Conservation (phyloP, 148 eudicot genomes). For the Drosera capensis region DNA sequence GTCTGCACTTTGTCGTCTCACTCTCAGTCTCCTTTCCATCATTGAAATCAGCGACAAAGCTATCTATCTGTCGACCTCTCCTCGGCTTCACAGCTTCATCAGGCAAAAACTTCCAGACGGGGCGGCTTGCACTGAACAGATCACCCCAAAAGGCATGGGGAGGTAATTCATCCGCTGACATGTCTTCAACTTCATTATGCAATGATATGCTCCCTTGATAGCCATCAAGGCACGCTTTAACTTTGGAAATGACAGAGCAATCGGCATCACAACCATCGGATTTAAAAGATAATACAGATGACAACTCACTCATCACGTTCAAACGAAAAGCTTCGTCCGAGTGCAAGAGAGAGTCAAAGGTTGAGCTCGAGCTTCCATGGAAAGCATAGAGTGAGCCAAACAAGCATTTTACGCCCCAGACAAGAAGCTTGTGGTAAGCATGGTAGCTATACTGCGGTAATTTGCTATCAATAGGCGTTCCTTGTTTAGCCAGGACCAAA, state of each 20-base stretch:
- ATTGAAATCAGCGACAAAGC: background rate
- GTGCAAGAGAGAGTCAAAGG: constrained; percentile 9
- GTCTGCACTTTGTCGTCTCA: background rate
- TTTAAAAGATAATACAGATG: constrained; percentile 19
- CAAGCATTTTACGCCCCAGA: constrained; percentile 51
- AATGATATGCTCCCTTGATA: constrained; percentile 5
- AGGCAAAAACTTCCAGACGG: constrained; percentile 20
- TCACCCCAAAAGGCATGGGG: constrained; percentile 15
- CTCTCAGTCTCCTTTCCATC: constrained; percentile 1
- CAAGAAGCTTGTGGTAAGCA: constrained; percentile 35
- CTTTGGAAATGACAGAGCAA: constrained; percentile 13
- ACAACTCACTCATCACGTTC: constrained; percentile 36
- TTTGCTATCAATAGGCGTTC: constrained; percentile 24
- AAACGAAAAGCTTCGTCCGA: constrained; percentile 14
- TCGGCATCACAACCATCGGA: constrained; percentile 1
- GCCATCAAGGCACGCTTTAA: constrained; percentile 6
- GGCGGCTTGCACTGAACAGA: constrained; percentile 16
- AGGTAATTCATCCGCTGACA: constrained; percentile 13
- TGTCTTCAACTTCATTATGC: constrained; percentile 14
- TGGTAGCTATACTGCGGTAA: constrained; percentile 13
- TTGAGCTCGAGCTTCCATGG: constrained; percentile 19
- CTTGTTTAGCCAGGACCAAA: constrained; percentile 38
- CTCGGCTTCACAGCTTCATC: constrained; percentile 4
- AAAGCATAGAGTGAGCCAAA: constrained; percentile 40
- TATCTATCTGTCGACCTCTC: constrained; percentile 6